A percentile compares a stretch with the other conserved stretches of the same genome.
These are phyloP conservation scores for Cavenderia fasciculata DNA, from an alignment of 78 protist species.

Conservation along the genomic window DNA sequence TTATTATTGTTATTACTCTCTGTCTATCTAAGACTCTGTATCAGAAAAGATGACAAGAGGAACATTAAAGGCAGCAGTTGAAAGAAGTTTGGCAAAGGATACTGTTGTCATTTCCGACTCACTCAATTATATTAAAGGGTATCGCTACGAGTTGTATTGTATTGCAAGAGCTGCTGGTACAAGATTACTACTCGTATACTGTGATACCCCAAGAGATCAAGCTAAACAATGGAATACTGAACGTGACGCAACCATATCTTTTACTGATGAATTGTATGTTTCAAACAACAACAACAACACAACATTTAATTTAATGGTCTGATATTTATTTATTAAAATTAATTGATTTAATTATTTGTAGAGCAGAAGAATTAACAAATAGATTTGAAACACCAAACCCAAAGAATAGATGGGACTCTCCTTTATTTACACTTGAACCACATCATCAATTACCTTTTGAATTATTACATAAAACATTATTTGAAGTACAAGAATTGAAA, in stretches of 20 bases:
- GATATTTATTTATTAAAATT: too few species aligned
- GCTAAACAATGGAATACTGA: conserved; percentile 13
- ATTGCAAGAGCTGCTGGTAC: conserved; percentile 80
- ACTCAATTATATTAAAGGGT: conserved; percentile 91
- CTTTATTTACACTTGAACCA: conserved; percentile 73
- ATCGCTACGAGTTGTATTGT: conserved; percentile 88
- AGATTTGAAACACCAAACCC: conserved; percentile 84
- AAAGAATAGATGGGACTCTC: conserved; percentile 82
- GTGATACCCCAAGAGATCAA: conserved; percentile 54
- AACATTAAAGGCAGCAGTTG: conserved; percentile 73
- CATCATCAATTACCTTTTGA: conserved; percentile 54
- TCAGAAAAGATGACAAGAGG: conserved; percentile 85
- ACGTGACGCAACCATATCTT: conserved; percentile 24
- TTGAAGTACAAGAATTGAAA: conserved; percentile 47
- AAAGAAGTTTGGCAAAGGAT: conserved; percentile 59
- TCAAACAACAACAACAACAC: too few species aligned
- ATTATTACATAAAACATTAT: conserved; percentile 51
- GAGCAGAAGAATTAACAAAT: conserved; percentile 24
- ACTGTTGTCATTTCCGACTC: conserved; percentile 82
- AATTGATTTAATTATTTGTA: neutral
- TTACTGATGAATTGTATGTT: neutral
- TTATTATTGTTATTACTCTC: too few species aligned
- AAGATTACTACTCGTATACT: conserved; percentile 75
- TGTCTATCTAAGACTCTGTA: conserved; percentile 33
- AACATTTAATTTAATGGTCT: too few species aligned